These are phyloP conservation scores for Giardia duodenalis DNA, from an alignment of 208 protist species.

Conservation along the genomic window DNA sequence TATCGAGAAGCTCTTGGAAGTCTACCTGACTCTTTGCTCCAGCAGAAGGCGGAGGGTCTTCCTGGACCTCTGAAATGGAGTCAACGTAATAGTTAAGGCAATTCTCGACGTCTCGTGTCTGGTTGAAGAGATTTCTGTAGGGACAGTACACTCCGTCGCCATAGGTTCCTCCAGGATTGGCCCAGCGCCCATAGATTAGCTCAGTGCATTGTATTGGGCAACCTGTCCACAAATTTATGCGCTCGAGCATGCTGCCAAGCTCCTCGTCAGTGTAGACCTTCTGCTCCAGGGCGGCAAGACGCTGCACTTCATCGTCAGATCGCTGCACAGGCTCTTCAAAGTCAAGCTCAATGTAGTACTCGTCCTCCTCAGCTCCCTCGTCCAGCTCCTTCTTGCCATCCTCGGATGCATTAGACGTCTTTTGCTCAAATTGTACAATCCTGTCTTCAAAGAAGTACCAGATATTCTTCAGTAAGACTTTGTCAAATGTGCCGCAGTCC, in stretches of 20 bases:
- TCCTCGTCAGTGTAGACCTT: not conserved
- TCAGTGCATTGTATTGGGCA: not conserved
- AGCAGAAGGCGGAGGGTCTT: constrained; percentile 82
- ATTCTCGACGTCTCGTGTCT: constrained; percentile 37
- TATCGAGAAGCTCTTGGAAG: not conserved
- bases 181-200: not conserved
- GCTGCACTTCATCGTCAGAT: not conserved
- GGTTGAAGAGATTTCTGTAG: not conserved
- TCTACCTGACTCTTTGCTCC: constrained; percentile 50
- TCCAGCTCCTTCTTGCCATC: not conserved
- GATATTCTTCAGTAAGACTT: constrained; percentile 50
- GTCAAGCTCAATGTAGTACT: not conserved
- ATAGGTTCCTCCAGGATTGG: not conserved
- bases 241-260: not conserved
- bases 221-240: not conserved
- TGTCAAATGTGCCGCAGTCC: constrained; percentile 65
- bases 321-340: not conserved
- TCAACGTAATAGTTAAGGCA: constrained; percentile 2
- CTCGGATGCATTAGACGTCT: not conserved
- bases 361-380: not conserved
- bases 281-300: not conserved
- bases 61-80: constrained; percentile 56
- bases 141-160: not conserved
- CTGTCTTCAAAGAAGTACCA: not conserved
- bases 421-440: too few relatives aligned